Percentiles rank a stretch among this genome's conserved stretches.
Conservation (phyloP, 2,329 filamentous ascomycete genomes). For the Endothia cerciana region DNA sequence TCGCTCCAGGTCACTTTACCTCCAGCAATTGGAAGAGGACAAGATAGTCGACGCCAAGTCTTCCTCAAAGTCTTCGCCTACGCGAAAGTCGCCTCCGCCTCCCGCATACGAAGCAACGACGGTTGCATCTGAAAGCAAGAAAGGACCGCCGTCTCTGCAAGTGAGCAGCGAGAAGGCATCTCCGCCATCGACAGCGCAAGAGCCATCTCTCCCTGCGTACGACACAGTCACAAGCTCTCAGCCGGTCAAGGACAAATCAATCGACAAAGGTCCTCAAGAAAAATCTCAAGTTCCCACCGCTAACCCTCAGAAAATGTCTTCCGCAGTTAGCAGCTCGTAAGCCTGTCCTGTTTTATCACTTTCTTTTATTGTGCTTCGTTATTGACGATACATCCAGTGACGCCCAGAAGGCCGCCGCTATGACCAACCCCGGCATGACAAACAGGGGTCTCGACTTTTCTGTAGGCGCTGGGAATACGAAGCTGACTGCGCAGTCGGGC, state of each 20-base stretch:
- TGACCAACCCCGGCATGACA: background rate
- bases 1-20: conserved; percentile 4
- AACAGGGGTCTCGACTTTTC: conserved; percentile 19
- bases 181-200: background rate
- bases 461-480: conserved; percentile 7
- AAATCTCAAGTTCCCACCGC: background rate
- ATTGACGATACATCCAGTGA: conserved; percentile 7
- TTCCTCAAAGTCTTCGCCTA: background rate
- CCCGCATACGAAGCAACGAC: background rate
- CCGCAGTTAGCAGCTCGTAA: conserved; percentile 22
- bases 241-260: background rate
- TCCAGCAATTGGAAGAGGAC: conserved; percentile 9
- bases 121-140: background rate
- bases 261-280: background rate
- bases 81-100: background rate
- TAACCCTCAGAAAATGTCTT: conserved; percentile 6
- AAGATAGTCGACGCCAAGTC: background rate
- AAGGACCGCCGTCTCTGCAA: background rate
- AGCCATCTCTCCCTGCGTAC: background rate
- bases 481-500: conserved; percentile 14
- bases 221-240: background rate
- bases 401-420: conserved; percentile 21
- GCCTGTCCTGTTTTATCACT: background rate
- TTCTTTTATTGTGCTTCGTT: background rate
- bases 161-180: background rate